Conservation (phyloP, 2,329 filamentous ascomycete genomes). For the Rhynchosporium graminicola region DNA sequence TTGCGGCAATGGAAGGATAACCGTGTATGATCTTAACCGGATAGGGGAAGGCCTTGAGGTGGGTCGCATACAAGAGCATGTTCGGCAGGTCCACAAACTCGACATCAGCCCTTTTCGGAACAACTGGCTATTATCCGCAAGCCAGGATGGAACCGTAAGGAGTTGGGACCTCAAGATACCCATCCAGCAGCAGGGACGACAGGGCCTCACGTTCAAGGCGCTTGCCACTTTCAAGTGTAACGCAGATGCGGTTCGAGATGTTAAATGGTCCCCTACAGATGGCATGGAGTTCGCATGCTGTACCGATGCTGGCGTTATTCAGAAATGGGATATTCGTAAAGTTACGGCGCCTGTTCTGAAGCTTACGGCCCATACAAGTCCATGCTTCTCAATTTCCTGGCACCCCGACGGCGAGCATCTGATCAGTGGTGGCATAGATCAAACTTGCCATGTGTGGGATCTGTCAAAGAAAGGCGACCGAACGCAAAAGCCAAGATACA, state of each 20-base stretch:
- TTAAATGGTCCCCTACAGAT: slow-evolving; percentile 65
- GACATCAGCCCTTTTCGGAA: slow-evolving; percentile 62
- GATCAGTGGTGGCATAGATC: slow-evolving; percentile 63
- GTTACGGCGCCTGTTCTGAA: slow-evolving; percentile 54
- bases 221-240: slow-evolving; percentile 44
- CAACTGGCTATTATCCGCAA: slow-evolving; percentile 60
- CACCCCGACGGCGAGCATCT: slow-evolving; percentile 68
- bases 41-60: slow-evolving; percentile 48
- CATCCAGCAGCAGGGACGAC: slow-evolving; percentile 45
- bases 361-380: slow-evolving; percentile 62
- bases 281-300: slow-evolving; percentile 65
- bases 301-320: slow-evolving; percentile 60
- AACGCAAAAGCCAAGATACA: slow-evolving; percentile 64
- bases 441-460: slow-evolving; percentile 66
- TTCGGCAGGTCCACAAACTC: slow-evolving; percentile 63
- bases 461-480: slow-evolving; percentile 60
- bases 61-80: slow-evolving; percentile 61
- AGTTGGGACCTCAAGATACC: slow-evolving; percentile 59
- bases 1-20: slow-evolving; percentile 64
- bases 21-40: slow-evolving; percentile 60
- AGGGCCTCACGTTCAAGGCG: slow-evolving; percentile 48
- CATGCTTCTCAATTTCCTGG: slow-evolving; percentile 63
- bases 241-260: slow-evolving; percentile 59
- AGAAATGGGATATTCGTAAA: slow-evolving; percentile 66
- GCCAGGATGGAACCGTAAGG: slow-evolving; percentile 63